Conservation (phyloP, 495 filamentous ascomycete genomes). For the Achaetomiella virescens region DNA sequence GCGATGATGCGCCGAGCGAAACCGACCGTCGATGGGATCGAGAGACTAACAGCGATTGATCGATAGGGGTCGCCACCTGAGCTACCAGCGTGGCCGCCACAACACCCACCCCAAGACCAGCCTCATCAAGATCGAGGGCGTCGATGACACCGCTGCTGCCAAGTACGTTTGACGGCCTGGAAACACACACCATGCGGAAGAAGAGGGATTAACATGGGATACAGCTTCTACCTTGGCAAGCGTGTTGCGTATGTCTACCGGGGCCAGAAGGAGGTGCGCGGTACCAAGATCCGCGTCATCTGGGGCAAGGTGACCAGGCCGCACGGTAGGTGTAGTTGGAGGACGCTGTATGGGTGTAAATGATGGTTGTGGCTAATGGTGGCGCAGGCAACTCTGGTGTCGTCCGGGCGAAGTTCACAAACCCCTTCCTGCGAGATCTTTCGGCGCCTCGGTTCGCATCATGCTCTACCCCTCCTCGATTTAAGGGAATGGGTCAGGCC, state of each 20-base stretch:
- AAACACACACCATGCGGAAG: background rate
- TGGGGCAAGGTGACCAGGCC: conserved; percentile 97
- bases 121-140: conserved; percentile 96
- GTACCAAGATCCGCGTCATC: conserved; percentile 96
- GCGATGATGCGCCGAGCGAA: background rate
- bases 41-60: conserved; percentile 28
- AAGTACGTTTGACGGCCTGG: conserved; percentile 51
- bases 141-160: conserved; percentile 78
- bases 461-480: conserved; percentile 95
- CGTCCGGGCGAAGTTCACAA: conserved; percentile 90
- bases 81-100: conserved; percentile 85
- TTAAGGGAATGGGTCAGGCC: conserved; percentile 41
- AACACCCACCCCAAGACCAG: conserved; percentile 76
- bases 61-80: conserved; percentile 80
- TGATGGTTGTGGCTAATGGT: conserved; percentile 3
- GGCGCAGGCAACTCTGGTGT: conserved; percentile 83
- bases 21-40: background rate
- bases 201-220: conserved; percentile 23
- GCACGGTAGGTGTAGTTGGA: conserved; percentile 64
- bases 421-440: conserved; percentile 88
- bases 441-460: conserved; percentile 93
- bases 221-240: conserved; percentile 88
- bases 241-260: conserved; percentile 96
- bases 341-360: background rate
- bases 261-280: conserved; percentile 81